Percentiles rank a stretch among this genome's conserved stretches.
These are phyloP conservation scores for Phytophthora syringae DNA, from an alignment of 352 stramenopile genomes.

Conservation along the genomic window DNA sequence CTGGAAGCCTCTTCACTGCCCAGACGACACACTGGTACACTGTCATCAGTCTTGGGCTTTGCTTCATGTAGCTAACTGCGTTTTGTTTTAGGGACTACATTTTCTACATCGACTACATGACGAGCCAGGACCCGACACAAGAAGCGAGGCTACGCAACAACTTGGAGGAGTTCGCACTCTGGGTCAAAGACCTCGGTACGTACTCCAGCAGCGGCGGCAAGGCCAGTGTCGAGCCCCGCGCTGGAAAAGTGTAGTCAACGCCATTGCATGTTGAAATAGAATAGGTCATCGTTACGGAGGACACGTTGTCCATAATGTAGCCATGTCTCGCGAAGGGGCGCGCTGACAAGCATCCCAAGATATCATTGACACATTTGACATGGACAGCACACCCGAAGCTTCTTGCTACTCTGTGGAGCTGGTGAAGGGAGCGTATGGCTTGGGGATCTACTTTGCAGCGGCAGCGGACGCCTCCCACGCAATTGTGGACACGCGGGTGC, in stretches of 20 bases:
- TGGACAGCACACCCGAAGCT: conserved; percentile 11
- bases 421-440: conserved; percentile 61
- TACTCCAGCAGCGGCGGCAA: conserved; percentile 71
- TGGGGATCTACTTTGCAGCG: conserved; percentile 77
- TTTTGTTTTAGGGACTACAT: conserved; percentile 69
- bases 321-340: conserved; percentile 8
- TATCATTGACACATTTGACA: conserved; percentile 8
- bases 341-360: conserved; percentile 15
- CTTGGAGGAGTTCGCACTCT: conserved; percentile 78
- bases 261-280: conserved; percentile 63
- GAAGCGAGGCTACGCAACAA: conserved; percentile 63
- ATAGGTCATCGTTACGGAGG: background rate
- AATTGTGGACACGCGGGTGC: conserved; percentile 60
- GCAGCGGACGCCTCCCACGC: conserved; percentile 32
- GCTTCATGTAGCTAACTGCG: background rate
- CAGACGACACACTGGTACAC: conserved; percentile 74
- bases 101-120: conserved; percentile 82
- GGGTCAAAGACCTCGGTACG: conserved; percentile 78
- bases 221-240: conserved; percentile 70
- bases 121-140: conserved; percentile 48
- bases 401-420: conserved; percentile 59
- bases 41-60: background rate
- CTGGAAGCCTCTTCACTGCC: conserved; percentile 60
- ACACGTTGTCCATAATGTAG: conserved; percentile 3
- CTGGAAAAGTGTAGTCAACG: conserved; percentile 71